phyloP scores from a whole-genome alignment of 2,329 filamentous ascomycete genomes.

The Diaporthe ilicicola region DNA sequence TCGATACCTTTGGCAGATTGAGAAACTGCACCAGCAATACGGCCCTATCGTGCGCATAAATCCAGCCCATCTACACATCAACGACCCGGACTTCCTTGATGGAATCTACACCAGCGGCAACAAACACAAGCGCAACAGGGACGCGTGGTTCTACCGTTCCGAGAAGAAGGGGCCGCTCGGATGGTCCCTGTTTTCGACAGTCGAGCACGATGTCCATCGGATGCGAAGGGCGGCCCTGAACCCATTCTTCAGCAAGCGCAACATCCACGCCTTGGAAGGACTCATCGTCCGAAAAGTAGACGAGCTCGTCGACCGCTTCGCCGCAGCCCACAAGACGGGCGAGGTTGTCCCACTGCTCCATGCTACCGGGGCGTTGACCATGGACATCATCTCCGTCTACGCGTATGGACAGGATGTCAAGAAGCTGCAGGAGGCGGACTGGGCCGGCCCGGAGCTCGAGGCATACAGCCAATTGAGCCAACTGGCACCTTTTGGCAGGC shows the following conservation, averaged over 20 bases:
- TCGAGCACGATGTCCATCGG: neutral
- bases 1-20: slow-evolving; percentile 9
- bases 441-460: neutral
- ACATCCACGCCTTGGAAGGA: neutral
- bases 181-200: neutral
- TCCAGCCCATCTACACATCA: neutral
- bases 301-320: neutral
- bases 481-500: neutral
- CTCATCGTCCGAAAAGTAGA: neutral
- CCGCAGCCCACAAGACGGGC: neutral
- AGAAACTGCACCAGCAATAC: neutral
- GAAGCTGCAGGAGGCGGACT: neutral
- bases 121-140: neutral
- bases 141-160: neutral
- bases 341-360: neutral
- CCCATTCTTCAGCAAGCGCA: neutral
- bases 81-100: neutral
- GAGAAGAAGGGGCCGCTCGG: neutral
- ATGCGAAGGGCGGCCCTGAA: neutral
- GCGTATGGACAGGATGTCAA: neutral
- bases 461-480: neutral
- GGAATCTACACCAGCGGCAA: neutral
- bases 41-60: slow-evolving; percentile 9
- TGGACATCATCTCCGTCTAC: neutral
- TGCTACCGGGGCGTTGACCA: neutral